Base-by-base conservation (phyloP, 305 asterid species). In the Striga hermonthica region DNA sequence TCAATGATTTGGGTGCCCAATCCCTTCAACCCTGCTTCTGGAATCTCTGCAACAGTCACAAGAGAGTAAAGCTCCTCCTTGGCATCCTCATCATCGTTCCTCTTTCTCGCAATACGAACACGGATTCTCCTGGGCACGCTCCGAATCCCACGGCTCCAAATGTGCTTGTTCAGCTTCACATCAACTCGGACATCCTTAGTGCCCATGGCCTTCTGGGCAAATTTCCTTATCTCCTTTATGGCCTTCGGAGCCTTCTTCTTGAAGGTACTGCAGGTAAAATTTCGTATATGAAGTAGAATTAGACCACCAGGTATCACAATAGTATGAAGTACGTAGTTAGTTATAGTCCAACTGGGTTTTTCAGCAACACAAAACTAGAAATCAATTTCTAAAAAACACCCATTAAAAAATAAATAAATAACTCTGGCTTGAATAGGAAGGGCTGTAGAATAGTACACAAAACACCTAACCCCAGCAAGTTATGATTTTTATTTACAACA, bases 61-160 rank as follows among this genome's bases (percentile, higher is more conserved):
- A 81, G 57, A 14, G 85, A 81, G 83, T 78, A 81, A 13, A 78
- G 81, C 57, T 81, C 86, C 74, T 81, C 86, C 22, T 78, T 81
- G 12, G 86, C 83, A 54, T 81, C 86, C 67, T 78, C 86, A 4
- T 81, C 83, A 0, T 81, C 83, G 4, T 78, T 78, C 11, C 86
- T 78, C 79, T 81, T 81, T 14, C 83, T 66, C 0, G 86, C 83
- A 43, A 81, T 69, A 37, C 83, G 81, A 11, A 78, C 83, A 6
- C 86, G 83, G 74, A 81, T 68, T 61, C 86, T 78, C 64, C 86
- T 76, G 2, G 86, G 86, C 49, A 78, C 83, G 6, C 86, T 74
- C 2, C 83, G 62, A 37, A 81, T 78, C 0, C 86, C 86, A 55
- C 81, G 81, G 79, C 86, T 81, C 86, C 83, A 81, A 3, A 81